These are phyloP conservation scores for Oryza meyeriana DNA, from an alignment of 176 grass and related monocot species.

Conservation along the genomic window DNA sequence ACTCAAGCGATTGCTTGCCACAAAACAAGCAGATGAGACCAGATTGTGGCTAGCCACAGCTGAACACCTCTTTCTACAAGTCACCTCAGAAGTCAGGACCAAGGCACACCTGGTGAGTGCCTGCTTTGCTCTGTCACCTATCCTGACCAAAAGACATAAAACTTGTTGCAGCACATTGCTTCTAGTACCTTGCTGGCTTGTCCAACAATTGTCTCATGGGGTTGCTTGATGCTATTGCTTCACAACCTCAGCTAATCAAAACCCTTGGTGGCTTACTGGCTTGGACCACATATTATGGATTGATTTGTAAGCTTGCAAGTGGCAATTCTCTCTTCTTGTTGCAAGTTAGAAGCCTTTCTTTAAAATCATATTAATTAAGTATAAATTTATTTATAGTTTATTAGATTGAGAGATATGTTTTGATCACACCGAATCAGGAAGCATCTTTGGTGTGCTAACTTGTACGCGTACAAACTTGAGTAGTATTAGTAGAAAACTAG, in stretches of 20 bases:
- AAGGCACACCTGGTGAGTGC: constrained; percentile 4
- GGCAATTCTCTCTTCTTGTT: not conserved
- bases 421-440: not conserved
- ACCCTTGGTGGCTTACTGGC: not conserved
- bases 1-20: constrained; percentile 39
- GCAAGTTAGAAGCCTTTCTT: not conserved
- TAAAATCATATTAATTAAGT: not conserved
- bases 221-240: constrained; percentile 22
- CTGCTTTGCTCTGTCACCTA: not conserved
- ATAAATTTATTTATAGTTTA: not conserved
- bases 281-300: not conserved
- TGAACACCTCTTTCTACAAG: constrained; percentile 16
- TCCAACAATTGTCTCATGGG: not conserved
- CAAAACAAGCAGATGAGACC: not conserved
- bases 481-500: not conserved
- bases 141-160: not conserved
- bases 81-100: not conserved
- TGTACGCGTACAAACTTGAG: not conserved
- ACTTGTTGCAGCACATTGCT: not conserved
- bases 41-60: not conserved
- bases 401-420: not conserved
- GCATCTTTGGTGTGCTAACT: not conserved
- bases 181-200: not conserved
- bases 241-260: not conserved
- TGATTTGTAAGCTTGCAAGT: not conserved